phyloP scores from a whole-genome alignment of 495 filamentous ascomycete genomes.

The Lasiosphaeris hirsuta region DNA sequence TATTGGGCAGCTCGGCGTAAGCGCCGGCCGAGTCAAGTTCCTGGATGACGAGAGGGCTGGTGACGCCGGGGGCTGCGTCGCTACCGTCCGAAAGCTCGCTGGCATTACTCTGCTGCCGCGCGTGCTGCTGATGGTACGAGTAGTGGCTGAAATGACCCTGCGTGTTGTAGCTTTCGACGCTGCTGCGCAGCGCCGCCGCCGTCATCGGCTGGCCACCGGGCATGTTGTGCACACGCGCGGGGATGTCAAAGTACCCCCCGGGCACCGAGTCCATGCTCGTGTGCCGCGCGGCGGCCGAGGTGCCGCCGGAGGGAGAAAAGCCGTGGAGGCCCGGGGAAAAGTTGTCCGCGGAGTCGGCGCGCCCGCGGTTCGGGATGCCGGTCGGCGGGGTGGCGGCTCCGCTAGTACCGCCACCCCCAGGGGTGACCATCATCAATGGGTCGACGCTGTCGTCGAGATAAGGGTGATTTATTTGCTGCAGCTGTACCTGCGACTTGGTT shows the following conservation, averaged over 20 bases:
- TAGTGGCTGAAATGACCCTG: constrained; percentile 13
- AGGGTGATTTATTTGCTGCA: neutral
- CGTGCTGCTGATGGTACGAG: constrained; percentile 23
- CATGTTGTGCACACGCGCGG: constrained; percentile 16
- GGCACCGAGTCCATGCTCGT: constrained; percentile 30
- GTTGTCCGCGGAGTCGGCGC: constrained; percentile 20
- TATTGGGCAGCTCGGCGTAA: constrained; percentile 21
- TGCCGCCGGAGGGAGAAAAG: constrained; percentile 15
- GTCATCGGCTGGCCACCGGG: constrained; percentile 21
- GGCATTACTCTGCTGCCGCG: constrained; percentile 35
- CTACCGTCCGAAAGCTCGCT: constrained; percentile 40
- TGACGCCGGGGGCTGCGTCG: constrained; percentile 21
- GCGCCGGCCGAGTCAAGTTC: constrained; percentile 28
- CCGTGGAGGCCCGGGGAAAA: constrained; percentile 23
- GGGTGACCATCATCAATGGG: constrained; percentile 19
- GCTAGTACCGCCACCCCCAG: constrained; percentile 1
- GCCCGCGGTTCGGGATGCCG: constrained; percentile 11
- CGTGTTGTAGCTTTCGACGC: constrained; percentile 29
- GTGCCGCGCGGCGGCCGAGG: constrained; percentile 19
- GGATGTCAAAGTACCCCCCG: constrained; percentile 28
- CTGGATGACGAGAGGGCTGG: constrained; percentile 15
- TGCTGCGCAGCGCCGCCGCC: constrained; percentile 22
- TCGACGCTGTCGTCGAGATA: constrained; percentile 23
- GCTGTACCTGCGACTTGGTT: constrained; percentile 16
- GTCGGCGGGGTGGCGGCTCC: constrained; percentile 14